Conservation (phyloP, 257 asterid species). For the Nyctanthes arbortristis region DNA sequence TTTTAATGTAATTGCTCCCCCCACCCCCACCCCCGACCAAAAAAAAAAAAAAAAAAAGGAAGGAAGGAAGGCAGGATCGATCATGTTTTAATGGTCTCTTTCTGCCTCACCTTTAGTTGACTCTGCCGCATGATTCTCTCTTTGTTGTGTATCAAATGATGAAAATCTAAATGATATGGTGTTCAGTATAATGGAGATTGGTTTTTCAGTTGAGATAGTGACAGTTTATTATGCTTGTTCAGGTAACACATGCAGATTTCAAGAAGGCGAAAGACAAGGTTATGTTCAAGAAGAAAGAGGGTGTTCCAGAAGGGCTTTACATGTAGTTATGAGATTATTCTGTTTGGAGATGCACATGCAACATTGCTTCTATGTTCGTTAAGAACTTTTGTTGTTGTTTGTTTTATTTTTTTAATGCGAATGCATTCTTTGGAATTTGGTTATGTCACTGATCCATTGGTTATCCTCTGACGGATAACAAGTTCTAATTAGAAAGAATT, state of each 20-base stretch:
- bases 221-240: background rate
- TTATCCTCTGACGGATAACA: background rate
- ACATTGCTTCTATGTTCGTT: constrained; percentile 2
- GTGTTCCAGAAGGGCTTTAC: constrained; percentile 60
- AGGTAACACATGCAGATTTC: constrained; percentile 57
- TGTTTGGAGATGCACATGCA: constrained; percentile 1
- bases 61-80: too few species aligned
- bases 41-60: too few species aligned
- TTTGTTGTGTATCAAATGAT: too few species aligned
- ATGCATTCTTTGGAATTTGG: constrained; percentile 10
- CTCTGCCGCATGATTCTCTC: too few species aligned
- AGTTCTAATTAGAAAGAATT: constrained; percentile 6
- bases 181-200: background rate
- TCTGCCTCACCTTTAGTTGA: background rate
- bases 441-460: background rate
- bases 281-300: constrained; percentile 65
- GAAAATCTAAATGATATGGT: too few species aligned
- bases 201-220: constrained; percentile 11
- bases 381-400: background rate
- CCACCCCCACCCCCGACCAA: too few species aligned
- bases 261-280: constrained; percentile 64
- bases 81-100: background rate
- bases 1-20: too few species aligned
- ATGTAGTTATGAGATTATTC: constrained; percentile 35
- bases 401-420: background rate